phyloP scores from a whole-genome alignment of 495 filamentous ascomycete genomes.

The Peziza echinospora region DNA sequence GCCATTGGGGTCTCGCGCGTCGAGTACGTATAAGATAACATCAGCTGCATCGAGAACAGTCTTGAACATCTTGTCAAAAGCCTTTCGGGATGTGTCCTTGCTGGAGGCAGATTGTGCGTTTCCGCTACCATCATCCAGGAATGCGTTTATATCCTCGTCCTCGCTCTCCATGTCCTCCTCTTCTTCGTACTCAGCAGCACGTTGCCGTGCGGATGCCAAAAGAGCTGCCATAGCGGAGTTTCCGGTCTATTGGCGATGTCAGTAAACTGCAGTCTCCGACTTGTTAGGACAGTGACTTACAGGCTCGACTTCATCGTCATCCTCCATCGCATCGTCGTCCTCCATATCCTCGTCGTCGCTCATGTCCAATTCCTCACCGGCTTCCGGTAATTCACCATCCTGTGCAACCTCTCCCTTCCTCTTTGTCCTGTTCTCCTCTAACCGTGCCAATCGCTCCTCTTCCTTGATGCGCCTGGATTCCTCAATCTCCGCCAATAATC shows the following conservation, averaged over 20 bases:
- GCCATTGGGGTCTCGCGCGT: constrained; percentile 78
- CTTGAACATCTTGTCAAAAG: constrained; percentile 93
- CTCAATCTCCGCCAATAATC: constrained; percentile 81
- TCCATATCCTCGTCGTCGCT: constrained; percentile 27
- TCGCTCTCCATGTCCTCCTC: constrained; percentile 37
- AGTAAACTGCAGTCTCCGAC: background rate
- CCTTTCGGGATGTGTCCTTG: constrained; percentile 58
- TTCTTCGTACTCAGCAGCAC: constrained; percentile 59
- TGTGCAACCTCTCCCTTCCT: constrained; percentile 23
- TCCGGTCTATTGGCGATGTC: constrained; percentile 33
- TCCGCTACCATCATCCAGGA: constrained; percentile 6
- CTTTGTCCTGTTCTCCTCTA: constrained; percentile 29
- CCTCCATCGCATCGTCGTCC: constrained; percentile 28
- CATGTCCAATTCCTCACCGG: constrained; percentile 22
- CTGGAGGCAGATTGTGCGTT: constrained; percentile 21
- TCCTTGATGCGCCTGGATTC: constrained; percentile 56
- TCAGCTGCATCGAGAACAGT: constrained; percentile 74
- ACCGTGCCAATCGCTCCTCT: constrained; percentile 48
- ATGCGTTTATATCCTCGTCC: constrained; percentile 23
- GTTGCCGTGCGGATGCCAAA: constrained; percentile 69
- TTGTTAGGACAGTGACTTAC: no score
- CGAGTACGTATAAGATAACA: constrained; percentile 83
- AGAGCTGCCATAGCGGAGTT: constrained; percentile 85
- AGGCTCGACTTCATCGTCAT: constrained; percentile 4
- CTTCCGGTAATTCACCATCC: constrained; percentile 25